These are phyloP conservation scores for Ogataea hybrid DNA, from an alignment of 1,139 yeast species.

Conservation along the genomic window DNA sequence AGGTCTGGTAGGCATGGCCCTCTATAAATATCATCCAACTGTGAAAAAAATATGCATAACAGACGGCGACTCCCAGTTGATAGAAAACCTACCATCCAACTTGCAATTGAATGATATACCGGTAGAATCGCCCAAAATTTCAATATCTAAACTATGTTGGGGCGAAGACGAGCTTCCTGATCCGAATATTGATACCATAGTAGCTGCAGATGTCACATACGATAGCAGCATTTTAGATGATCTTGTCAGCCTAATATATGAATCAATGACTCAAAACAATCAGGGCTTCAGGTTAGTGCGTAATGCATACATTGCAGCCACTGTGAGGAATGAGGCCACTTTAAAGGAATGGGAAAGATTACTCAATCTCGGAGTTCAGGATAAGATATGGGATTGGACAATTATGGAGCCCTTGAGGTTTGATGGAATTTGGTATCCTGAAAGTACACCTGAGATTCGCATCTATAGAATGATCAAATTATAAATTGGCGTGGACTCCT, in stretches of 20 bases:
- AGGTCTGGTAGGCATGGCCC: conserved; percentile 70
- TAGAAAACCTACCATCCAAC: conserved; percentile 50
- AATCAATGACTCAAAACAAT: conserved; percentile 27
- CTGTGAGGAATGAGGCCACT: conserved; percentile 65
- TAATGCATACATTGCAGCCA: conserved; percentile 61
- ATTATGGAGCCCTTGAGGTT: conserved; percentile 6
- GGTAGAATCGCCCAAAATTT: conserved; percentile 18
- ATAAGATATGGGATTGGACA: conserved; percentile 26
- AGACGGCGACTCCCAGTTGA: conserved; percentile 71
- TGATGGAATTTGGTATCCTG: conserved; percentile 28
- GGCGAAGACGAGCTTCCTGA: conserved; percentile 40
- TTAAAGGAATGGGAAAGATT: conserved; percentile 49
- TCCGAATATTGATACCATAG: conserved; percentile 41
- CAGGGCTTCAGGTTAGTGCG: conserved; percentile 15
- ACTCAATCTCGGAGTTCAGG: conserved; percentile 32
- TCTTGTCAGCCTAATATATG: conserved; percentile 49
- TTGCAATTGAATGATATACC: conserved; percentile 43
- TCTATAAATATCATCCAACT: conserved; percentile 33
- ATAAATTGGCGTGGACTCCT: conserved; percentile 4
- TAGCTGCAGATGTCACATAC: conserved; percentile 89
- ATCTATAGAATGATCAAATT: conserved; percentile 34
- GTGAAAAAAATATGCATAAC: conserved; percentile 49
- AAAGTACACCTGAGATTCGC: conserved; percentile 42
- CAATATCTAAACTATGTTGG: conserved; percentile 60
- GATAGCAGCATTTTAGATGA: conserved; percentile 60